These are phyloP conservation scores for Scleroderma bovista DNA, from an alignment of 768 basidiomycete genomes.

Conservation along the genomic window DNA sequence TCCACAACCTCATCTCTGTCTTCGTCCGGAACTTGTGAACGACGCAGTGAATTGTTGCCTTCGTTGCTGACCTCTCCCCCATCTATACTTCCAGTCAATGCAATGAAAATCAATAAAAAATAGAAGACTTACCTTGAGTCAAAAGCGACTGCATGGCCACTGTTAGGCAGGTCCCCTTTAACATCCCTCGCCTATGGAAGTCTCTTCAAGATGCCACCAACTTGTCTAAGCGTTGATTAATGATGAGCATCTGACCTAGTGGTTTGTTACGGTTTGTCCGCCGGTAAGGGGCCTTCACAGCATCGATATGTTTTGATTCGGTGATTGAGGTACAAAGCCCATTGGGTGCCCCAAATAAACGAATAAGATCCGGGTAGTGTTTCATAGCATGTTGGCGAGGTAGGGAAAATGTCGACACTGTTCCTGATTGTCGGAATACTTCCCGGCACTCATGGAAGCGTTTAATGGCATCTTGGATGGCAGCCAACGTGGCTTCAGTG, in stretches of 20 bases:
- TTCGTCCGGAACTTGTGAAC: not conserved
- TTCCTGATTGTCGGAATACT: conserved; percentile 8
- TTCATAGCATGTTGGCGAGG: conserved; percentile 15
- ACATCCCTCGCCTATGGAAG: conserved; percentile 1
- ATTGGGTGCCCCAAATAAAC: conserved; percentile 14
- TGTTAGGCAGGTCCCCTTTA: not conserved
- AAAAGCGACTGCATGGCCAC: not conserved
- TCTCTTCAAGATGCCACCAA: conserved; percentile 1
- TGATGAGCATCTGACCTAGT: conserved; percentile 14
- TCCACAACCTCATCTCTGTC: not conserved
- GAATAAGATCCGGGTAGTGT: conserved; percentile 13
- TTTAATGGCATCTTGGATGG: conserved; percentile 5
- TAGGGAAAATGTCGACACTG: conserved; percentile 7
- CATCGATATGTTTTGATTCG: conserved; percentile 32
- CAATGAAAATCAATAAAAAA: not conserved
- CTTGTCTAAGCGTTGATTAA: conserved; percentile 19
- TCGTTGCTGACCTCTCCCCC: not conserved
- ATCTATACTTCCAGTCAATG: not conserved
- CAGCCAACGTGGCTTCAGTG: conserved; percentile 5
- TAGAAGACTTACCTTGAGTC: not conserved
- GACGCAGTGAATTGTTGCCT: no score
- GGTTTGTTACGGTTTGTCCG: conserved; percentile 13
- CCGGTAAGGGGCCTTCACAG: conserved; percentile 30
- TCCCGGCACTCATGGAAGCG: conserved; percentile 9
- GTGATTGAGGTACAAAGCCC: conserved; percentile 29